Conservation (phyloP, 2,329 filamentous ascomycete genomes). For the Neopestalotiopsis clavispora region DNA sequence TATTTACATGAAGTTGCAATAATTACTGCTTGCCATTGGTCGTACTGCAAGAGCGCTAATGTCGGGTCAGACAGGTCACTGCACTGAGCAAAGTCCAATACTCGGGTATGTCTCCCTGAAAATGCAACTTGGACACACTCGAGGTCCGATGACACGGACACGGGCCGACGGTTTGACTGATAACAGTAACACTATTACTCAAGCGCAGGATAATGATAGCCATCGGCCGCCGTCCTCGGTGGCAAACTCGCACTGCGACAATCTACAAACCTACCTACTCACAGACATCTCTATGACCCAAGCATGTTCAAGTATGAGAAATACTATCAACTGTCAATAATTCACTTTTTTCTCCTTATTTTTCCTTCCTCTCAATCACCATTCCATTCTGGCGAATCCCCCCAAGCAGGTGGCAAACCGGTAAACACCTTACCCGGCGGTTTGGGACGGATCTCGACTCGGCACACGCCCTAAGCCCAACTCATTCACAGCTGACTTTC, state of each 20-base stretch:
- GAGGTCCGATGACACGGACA: background rate
- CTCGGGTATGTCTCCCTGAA: background rate
- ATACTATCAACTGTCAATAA: background rate
- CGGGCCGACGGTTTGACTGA: background rate
- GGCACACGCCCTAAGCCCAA: background rate
- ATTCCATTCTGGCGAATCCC: too few species aligned
- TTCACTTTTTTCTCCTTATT: background rate
- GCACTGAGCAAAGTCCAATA: background rate
- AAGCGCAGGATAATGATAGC: constrained; percentile 2
- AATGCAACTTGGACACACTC: background rate
- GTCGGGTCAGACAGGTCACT: background rate
- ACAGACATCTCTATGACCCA: background rate
- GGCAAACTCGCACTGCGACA: background rate
- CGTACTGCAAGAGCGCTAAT: background rate
- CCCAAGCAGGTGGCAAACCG: background rate
- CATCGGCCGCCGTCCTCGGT: background rate
- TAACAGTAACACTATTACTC: constrained; percentile 2
- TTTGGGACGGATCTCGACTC: background rate
- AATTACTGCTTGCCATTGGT: background rate
- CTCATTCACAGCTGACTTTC: background rate
- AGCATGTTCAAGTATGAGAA: background rate
- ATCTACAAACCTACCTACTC: background rate
- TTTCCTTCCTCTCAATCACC: too few species aligned
- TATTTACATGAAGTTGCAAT: background rate
- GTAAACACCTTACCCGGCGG: background rate